Conservation (phyloP, 2,329 filamentous ascomycete genomes). For the Chaetomiaceae sp. region DNA sequence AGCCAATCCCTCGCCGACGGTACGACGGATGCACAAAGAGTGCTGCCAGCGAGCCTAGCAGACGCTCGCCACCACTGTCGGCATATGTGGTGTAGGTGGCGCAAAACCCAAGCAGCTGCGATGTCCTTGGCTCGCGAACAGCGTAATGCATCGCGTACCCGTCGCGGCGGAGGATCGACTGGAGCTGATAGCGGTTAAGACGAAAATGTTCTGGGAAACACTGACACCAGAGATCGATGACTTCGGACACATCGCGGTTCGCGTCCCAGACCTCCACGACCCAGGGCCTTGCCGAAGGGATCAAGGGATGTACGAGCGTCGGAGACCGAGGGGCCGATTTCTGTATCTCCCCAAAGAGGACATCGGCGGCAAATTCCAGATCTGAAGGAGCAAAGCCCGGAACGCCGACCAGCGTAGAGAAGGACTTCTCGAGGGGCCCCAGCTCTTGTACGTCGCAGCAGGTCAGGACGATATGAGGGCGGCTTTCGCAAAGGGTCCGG, state of each 20-base stretch:
- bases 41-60: constrained; percentile 53
- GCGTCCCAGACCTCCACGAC: constrained; percentile 38
- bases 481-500: constrained; percentile 42
- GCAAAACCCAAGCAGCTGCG: constrained; percentile 51
- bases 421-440: constrained; percentile 37
- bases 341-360: constrained; percentile 44
- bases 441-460: constrained; percentile 44
- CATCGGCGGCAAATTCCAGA: constrained; percentile 46
- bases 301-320: constrained; percentile 30
- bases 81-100: constrained; percentile 57
- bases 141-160: constrained; percentile 56
- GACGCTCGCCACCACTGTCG: constrained; percentile 46
- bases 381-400: constrained; percentile 44
- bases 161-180: constrained; percentile 46
- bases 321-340: constrained; percentile 15
- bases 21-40: constrained; percentile 48
- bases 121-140: constrained; percentile 44
- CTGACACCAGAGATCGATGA: constrained; percentile 45
- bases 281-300: constrained; percentile 38
- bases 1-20: constrained; percentile 48
- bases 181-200: constrained; percentile 40
- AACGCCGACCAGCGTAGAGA: constrained; percentile 50
- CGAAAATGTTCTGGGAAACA: constrained; percentile 44
- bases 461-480: constrained; percentile 49
- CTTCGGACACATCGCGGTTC: constrained; percentile 37